A percentile compares a stretch with the other conserved stretches of the same genome.
phyloP scores from a whole-genome alignment of 805 yeast genomes.

The Metschnikowia picachoensis region DNA sequence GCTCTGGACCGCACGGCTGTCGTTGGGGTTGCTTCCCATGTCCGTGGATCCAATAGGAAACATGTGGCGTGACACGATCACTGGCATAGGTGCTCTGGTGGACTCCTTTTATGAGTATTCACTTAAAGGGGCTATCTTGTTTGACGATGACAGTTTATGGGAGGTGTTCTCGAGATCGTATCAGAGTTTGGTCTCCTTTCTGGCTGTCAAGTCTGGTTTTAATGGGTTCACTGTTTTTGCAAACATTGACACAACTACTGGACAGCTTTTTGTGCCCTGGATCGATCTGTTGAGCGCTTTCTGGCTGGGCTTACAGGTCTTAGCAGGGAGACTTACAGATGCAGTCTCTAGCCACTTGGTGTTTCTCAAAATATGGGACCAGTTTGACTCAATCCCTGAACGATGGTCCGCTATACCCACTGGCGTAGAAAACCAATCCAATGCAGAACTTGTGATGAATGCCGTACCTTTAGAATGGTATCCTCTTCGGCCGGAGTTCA shows the following conservation, averaged over 20 bases:
- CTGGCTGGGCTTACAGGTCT: slow-evolving; percentile 80
- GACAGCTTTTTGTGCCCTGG: slow-evolving; percentile 57
- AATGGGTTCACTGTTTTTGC: slow-evolving; percentile 40
- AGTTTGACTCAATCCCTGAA: slow-evolving; percentile 81
- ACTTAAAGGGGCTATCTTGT: slow-evolving; percentile 68
- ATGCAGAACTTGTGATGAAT: background rate
- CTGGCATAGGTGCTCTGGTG: slow-evolving; percentile 88
- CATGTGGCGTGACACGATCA: slow-evolving; percentile 52
- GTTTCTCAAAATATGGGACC: slow-evolving; percentile 74
- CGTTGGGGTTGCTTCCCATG: slow-evolving; percentile 70
- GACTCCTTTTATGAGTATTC: slow-evolving; percentile 92
- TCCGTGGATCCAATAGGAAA: slow-evolving; percentile 59
- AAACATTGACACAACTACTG: slow-evolving; percentile 55
- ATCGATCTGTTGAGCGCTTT: slow-evolving; percentile 84
- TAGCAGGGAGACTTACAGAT: slow-evolving; percentile 68
- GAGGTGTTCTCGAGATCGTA: slow-evolving; percentile 46
- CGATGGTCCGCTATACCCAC: slow-evolving; percentile 55
- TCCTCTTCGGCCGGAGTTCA: slow-evolving; percentile 87
- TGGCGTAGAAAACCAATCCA: background rate
- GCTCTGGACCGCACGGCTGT: slow-evolving; percentile 65
- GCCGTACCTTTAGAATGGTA: slow-evolving; percentile 76
- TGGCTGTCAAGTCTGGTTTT: slow-evolving; percentile 24
- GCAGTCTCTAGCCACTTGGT: slow-evolving; percentile 61
- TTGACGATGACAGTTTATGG: slow-evolving; percentile 66
- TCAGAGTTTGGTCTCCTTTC: slow-evolving; percentile 46